Percentiles rank a stretch among this genome's conserved stretches.
Evolutionary conservation across 2,329 filamentous ascomycete species (phyloP).

Genomic region (Pseudogymnoascus sp.): DNA sequence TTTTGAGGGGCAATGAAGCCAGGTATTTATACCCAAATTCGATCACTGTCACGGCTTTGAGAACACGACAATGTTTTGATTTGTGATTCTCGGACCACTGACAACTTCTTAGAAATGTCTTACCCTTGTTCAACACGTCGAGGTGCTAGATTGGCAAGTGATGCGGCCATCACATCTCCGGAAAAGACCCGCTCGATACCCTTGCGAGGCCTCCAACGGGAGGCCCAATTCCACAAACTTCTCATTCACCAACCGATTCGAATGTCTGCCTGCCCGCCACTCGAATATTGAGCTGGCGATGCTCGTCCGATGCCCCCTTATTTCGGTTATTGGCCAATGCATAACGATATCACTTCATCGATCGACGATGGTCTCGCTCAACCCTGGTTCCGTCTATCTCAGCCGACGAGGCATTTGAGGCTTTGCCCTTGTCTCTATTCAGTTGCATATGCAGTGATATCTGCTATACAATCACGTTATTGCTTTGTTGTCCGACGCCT

Average conservation of each 20-base stretch:
- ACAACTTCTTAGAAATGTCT: conserved; percentile 4
- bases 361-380: not conserved
- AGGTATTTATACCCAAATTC: conserved; percentile 9
- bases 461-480: conserved; percentile 7
- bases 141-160: not conserved
- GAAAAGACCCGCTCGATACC: conserved; percentile 5
- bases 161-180: not conserved
- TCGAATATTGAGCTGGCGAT: not conserved
- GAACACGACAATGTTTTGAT: conserved; percentile 6
- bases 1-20: not conserved
- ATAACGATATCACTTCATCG: conserved; percentile 4
- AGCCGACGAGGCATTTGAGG: not conserved
- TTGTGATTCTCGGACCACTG: not conserved
- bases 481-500: conserved; percentile 11
- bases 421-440: not conserved
- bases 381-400: not conserved
- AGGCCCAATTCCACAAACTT: not conserved
- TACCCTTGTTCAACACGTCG: conserved; percentile 8
- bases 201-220: not conserved
- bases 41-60: not conserved
- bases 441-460: conserved; percentile 8
- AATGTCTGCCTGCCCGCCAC: not conserved
- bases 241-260: not conserved
- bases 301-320: not conserved
- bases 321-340: conserved; percentile 5